Base-by-base conservation (phyloP, 306 rosid species). In the Alnus rubra region DNA sequence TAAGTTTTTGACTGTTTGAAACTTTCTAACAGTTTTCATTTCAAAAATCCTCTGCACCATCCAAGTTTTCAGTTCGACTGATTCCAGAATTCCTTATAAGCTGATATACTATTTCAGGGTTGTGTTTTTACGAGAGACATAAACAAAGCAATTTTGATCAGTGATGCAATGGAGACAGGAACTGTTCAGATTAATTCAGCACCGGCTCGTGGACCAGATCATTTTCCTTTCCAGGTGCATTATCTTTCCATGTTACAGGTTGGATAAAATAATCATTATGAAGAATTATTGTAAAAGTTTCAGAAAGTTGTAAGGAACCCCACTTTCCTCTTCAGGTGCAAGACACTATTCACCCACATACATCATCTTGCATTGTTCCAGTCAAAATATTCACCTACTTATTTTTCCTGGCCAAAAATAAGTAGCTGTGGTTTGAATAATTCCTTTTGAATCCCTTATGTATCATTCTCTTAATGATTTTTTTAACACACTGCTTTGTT, bases 181-280 rank as follows among this genome's bases (percentile, higher is more conserved):
- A 88, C 98, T 0, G 96, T 96, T 88, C 99, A 96, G 88, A 96
- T 96, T 76, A 96, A 96, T 82, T 96, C 99, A 0, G 98, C 98
- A n/a, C 99, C 98, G 0, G 99, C 99, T 77, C 97, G 99, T 2
- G 98, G 99, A 30, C 99, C 99, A 0, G 99, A 96, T 78, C 99
- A 96, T 81, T 96, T 96, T 84, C 98, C 99, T 5, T 96, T 96
- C 48, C 99, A 96, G 96, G 99, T 92, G 30, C 58, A 49, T 37
- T 68, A 69, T 39, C 3, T 76, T 59, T 9, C 65, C 65, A 59
- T 9, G 65, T 59, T 28, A 59, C 14, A 5, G 16, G 28, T 53
- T 53, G 59, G n/a, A 18, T 16, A 53, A 18, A 53, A 2, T 53
- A 53, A 53, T 53, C 19, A 53, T 5, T 53, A 18, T 16, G 45